Evolutionary conservation across 2,329 filamentous ascomycete genomes (phyloP).

Genomic region (Aspergillus pseudotamarii): DNA sequence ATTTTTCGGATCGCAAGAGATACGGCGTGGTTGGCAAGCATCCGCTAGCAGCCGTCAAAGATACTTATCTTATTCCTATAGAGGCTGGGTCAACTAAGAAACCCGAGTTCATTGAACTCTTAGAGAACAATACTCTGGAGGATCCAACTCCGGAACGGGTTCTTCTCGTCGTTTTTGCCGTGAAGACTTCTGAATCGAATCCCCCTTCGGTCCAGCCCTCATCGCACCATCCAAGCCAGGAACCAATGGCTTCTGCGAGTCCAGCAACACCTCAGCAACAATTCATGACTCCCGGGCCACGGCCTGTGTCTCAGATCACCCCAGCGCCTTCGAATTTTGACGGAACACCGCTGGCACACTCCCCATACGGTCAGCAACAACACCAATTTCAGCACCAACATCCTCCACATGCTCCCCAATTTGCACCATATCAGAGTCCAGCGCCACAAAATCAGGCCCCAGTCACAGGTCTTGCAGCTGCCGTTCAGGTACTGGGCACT

Average conservation of each 20-base stretch:
- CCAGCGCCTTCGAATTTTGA: slow-evolving; percentile 26
- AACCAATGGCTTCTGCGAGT: slow-evolving; percentile 36
- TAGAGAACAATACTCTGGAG: slow-evolving; percentile 82
- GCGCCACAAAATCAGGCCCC: slow-evolving; percentile 21
- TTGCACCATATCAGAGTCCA: slow-evolving; percentile 27
- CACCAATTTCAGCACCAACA: slow-evolving; percentile 17
- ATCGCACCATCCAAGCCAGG: slow-evolving; percentile 41
- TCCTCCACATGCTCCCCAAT: slow-evolving; percentile 22
- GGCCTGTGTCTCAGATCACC: slow-evolving; percentile 22
- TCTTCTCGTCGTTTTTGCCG: slow-evolving; percentile 82
- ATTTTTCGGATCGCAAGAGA: slow-evolving; percentile 78
- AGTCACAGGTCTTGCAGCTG: slow-evolving; percentile 56
- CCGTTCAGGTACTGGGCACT: slow-evolving; percentile 65
- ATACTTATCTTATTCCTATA: slow-evolving; percentile 89
- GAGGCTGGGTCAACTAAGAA: slow-evolving; percentile 68
- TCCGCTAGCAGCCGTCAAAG: slow-evolving; percentile 73
- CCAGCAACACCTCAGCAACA: slow-evolving; percentile 35
- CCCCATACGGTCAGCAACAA: slow-evolving; percentile 24
- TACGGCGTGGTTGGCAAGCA: slow-evolving; percentile 88
- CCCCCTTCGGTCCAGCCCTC: slow-evolving; percentile 44
- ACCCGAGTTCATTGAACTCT: slow-evolving; percentile 83
- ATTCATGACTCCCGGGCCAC: slow-evolving; percentile 26
- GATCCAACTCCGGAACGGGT: slow-evolving; percentile 71
- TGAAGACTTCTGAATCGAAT: slow-evolving; percentile 61
- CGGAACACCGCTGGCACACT: slow-evolving; percentile 17